Evolutionary conservation across 1,139 yeast species (phyloP).

Genomic region (Nakaseomyces delphensis): DNA sequence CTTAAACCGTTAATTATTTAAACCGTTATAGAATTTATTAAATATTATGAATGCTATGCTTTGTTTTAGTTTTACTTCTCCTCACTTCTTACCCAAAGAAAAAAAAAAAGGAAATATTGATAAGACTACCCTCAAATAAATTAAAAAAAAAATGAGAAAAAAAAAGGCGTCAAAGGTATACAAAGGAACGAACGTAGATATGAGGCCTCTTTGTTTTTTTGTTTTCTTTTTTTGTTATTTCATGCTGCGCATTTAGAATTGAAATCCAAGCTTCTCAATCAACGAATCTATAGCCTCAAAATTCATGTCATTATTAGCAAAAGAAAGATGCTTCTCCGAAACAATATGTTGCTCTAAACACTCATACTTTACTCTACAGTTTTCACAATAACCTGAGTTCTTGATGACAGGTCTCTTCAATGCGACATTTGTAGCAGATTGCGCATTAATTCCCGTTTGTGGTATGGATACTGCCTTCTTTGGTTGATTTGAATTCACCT

Average conservation of each 20-base stretch:
- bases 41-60: conserved; percentile 3
- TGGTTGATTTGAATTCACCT: neutral
- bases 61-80: neutral
- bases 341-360: conserved; percentile 68
- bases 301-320: conserved; percentile 65
- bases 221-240: neutral
- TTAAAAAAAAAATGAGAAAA: conserved; percentile 5
- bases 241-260: too few relatives aligned
- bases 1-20: neutral
- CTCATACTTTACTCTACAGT: conserved; percentile 81
- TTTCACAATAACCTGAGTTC: conserved; percentile 75
- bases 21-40: conserved; percentile 4
- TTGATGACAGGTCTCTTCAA: conserved; percentile 15
- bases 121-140: conserved; percentile 6
- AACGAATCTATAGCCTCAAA: conserved; percentile 71
- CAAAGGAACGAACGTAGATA: neutral
- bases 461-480: neutral
- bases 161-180: neutral
- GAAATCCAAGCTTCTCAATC: conserved; percentile 40
- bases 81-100: neutral
- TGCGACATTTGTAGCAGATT: neutral
- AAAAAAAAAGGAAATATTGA: neutral
- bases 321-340: conserved; percentile 65
- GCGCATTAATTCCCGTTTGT: neutral
- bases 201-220: neutral